Percentiles rank a stretch among this genome's conserved stretches.
Conservation (phyloP, 441 rosid genomes). For the Erysimum cheiri region DNA sequence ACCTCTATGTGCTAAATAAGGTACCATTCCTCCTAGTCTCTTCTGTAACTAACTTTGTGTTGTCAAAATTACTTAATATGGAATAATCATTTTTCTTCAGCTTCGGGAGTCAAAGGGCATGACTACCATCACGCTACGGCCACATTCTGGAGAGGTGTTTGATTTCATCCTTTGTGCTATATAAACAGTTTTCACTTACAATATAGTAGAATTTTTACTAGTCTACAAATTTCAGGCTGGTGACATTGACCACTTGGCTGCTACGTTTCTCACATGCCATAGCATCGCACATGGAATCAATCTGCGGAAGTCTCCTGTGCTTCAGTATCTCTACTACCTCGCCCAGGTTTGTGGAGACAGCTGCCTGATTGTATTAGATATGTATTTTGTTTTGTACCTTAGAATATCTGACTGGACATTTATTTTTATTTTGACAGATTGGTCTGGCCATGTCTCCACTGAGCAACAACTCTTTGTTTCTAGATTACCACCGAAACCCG, state of each 20-base stretch:
- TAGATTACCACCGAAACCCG: slow-evolving; percentile 96
- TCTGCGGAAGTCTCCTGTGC: slow-evolving; percentile 97
- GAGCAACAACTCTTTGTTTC: slow-evolving; percentile 97
- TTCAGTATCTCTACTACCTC: slow-evolving; percentile 94
- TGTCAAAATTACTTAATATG: slow-evolving; percentile 21
- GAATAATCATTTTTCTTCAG: slow-evolving; percentile 46
- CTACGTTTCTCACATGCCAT: slow-evolving; percentile 90
- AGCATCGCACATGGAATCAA: slow-evolving; percentile 98
- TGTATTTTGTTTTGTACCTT: background rate
- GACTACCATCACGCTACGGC: slow-evolving; percentile 94
- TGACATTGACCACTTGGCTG: slow-evolving; percentile 98
- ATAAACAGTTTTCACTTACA: background rate
- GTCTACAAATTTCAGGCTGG: slow-evolving; percentile 76
- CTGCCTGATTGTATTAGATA: slow-evolving; percentile 20
- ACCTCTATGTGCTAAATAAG: slow-evolving; percentile 92
- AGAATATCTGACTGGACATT: slow-evolving; percentile 43
- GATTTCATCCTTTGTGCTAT: slow-evolving; percentile 15
- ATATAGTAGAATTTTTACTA: slow-evolving; percentile 33
- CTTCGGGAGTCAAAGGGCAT: slow-evolving; percentile 98
- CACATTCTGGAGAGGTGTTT: slow-evolving; percentile 95
- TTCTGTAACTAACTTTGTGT: slow-evolving; percentile 11
- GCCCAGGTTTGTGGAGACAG: slow-evolving; percentile 75
- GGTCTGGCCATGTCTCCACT: slow-evolving; percentile 99
- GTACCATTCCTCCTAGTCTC: slow-evolving; percentile 42
- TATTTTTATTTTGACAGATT: slow-evolving; percentile 59